Base-by-base conservation (phyloP, 441 rosid species). In the Mallotus repandus region DNA sequence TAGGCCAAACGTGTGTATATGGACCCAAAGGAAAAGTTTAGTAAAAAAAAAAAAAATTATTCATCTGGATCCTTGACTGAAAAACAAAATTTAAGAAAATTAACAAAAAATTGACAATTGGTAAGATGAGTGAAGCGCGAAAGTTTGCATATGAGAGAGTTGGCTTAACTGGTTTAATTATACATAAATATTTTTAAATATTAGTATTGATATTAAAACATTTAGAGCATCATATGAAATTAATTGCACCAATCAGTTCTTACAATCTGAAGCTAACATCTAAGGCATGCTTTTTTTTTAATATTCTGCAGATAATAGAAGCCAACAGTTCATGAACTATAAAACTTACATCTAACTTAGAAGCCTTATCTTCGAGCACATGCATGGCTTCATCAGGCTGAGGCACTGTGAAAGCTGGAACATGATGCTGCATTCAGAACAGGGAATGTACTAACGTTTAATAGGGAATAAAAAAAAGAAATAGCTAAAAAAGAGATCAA, bases 341-440 rank as follows among this genome's bases (percentile, higher is more conserved):
- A 72, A 75, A 73, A 85, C 83, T 82, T 86, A 93, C 99, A 82
- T 93, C 82, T 81, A 90, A 77, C 74, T 80, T 71, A 18, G 89
- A 85, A 76, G 99, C 97, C 81, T 85, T 85, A 76, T 87, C 87
- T 86, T 89, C 91, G 78, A 96, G 97, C 74, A 91, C 97, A 83
- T 16, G 66, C 97, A 91, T 96, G 70, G 99, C 98, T 87, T 96
- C 99, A 72, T 86, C 96, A 69, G 94, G 96, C 80, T 96, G 99
- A 76, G 93, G 84, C 72, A 85, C 99, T 7, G 99, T 89, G 80
- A 87, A 90, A 52, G 99, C 92, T n/a, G 97, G 98, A 71, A 96
- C 84, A 58, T 88, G 89, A 68, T 52, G 81, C 99, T 95, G 91
- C 81, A 79, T 21, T 61, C 54, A 70, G 56, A 77, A 67, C 52